Evolutionary conservation across 1,284 basidiomycete species (phyloP), one percentile per base, ranked within the genome.

Genomic region (Ustilago xerochloae): DNA sequence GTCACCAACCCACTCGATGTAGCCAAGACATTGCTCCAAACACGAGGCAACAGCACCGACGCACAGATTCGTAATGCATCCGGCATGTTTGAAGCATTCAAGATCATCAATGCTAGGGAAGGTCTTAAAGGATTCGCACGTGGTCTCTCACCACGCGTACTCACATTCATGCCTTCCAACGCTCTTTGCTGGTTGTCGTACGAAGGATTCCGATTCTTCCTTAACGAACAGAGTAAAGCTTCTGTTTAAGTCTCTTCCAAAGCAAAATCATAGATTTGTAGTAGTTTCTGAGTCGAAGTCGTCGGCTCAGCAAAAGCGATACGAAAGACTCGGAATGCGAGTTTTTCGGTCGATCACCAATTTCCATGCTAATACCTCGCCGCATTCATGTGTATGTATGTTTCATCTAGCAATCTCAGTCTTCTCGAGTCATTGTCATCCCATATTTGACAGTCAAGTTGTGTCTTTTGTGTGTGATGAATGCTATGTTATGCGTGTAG

Each of bases 1-100:
- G 90, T 97, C 20, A 99, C 97, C 24, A 99, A 93, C 13, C 97
- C 97, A 4, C 87, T 99, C 54, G 97, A 99, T 85, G 97, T 99
- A n/a, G 94, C 94, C 74, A 99, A 99, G 88, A 97, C 94, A 38
- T 89, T 97, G 73, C 86, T 99, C 33, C 97, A 99, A 86, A 99
- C 97, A 28, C 88, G 94, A 61, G 97, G 97, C 24, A 90, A 90
- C 26, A 91, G 92, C 32, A 85, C 87, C 4, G 95, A 98, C 81
- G 83, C 88, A 9, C 90, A 93, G 84, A 96, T 99, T 79, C 88
- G 94, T 68, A 89, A 90, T 73, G 92, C 91, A 16, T 88, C 88
- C 29, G 93, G 95, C 9, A 94, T 99, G 90, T 66, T 88, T 62
- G 93, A 97, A 82, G 97, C 97, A 6, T 90, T 94, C 81, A 88